These are phyloP conservation scores for Melampsora occidentalis DNA, from an alignment of 1,284 basidiomycete genomes.

Conservation along the genomic window DNA sequence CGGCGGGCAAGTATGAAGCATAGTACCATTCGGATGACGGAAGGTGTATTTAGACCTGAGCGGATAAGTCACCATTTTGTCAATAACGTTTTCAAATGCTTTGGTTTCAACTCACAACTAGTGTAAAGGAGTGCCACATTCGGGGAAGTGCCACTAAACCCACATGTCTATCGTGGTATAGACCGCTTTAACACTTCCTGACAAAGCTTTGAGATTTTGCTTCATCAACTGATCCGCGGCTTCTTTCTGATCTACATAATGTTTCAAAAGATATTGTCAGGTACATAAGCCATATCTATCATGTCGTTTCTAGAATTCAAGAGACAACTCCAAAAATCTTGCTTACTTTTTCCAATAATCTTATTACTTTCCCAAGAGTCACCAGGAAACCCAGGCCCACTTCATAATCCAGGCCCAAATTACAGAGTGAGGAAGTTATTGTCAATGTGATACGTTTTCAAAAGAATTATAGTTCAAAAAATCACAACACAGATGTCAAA, in stretches of 20 bases:
- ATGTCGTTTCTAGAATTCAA: background rate
- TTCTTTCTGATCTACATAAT: constrained; percentile 18
- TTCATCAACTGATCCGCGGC: constrained; percentile 6
- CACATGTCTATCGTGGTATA: constrained; percentile 45
- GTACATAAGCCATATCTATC: background rate
- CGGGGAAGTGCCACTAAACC: constrained; percentile 48
- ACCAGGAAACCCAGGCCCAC: constrained; percentile 11
- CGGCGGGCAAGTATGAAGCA: constrained; percentile 70
- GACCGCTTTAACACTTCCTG: background rate
- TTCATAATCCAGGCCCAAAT: background rate
- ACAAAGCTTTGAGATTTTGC: background rate
- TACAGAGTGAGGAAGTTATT: background rate
- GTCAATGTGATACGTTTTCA: background rate
- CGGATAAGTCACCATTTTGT: constrained; percentile 62
- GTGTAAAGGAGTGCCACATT: constrained; percentile 52
- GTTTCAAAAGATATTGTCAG: background rate
- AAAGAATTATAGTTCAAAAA: background rate
- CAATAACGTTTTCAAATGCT: constrained; percentile 62
- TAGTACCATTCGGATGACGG: background rate
- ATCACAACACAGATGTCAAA: background rate
- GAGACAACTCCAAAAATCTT: background rate
- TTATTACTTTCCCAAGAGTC: constrained; percentile 16
- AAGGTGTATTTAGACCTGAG: constrained; percentile 13
- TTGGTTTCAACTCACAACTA: constrained; percentile 60
- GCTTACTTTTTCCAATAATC: constrained; percentile 16